Evolutionary conservation across 805 yeast genomes (phyloP).

Genomic region (Starmera quercuum): DNA sequence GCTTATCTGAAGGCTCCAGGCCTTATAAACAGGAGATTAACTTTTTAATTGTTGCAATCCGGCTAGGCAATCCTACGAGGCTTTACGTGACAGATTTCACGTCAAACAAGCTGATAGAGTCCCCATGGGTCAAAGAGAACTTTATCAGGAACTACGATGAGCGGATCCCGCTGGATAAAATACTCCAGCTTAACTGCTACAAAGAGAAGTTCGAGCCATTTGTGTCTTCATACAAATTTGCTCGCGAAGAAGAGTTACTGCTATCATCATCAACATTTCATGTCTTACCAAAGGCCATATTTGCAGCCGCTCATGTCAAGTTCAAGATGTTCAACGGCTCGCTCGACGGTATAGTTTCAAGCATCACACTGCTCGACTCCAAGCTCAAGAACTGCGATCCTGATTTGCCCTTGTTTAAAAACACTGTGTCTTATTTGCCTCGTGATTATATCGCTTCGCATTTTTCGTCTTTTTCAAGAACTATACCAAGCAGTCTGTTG

Average conservation of each 20-base stretch:
- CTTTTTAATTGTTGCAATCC: neutral
- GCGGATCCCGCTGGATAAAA: neutral
- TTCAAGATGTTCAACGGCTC: slow-evolving; percentile 3
- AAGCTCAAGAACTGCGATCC: neutral
- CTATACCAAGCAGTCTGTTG: no score
- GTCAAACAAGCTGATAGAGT: slow-evolving; percentile 1
- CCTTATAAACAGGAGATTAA: neutral
- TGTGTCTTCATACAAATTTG: neutral
- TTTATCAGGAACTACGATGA: slow-evolving; percentile 2
- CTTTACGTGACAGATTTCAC: slow-evolving; percentile 9
- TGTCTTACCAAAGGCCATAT: slow-evolving; percentile 6
- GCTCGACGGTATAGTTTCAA: slow-evolving; percentile 5
- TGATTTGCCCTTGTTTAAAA: slow-evolving; percentile 2
- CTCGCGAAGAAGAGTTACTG: neutral
- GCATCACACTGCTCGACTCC: neutral
- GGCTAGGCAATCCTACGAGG: neutral
- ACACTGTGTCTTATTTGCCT: slow-evolving; percentile 4
- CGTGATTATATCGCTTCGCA: neutral
- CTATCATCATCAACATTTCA: slow-evolving; percentile 1
- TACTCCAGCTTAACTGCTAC: slow-evolving; percentile 5
- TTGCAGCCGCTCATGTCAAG: slow-evolving; percentile 5
- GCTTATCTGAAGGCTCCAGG: neutral
- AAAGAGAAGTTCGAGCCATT: slow-evolving; percentile 2
- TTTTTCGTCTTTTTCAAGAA: neutral
- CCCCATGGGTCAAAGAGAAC: slow-evolving; percentile 1